These are phyloP conservation scores for Tothia fuscella DNA, from an alignment of 2,329 filamentous ascomycete genomes.

Conservation along the genomic window DNA sequence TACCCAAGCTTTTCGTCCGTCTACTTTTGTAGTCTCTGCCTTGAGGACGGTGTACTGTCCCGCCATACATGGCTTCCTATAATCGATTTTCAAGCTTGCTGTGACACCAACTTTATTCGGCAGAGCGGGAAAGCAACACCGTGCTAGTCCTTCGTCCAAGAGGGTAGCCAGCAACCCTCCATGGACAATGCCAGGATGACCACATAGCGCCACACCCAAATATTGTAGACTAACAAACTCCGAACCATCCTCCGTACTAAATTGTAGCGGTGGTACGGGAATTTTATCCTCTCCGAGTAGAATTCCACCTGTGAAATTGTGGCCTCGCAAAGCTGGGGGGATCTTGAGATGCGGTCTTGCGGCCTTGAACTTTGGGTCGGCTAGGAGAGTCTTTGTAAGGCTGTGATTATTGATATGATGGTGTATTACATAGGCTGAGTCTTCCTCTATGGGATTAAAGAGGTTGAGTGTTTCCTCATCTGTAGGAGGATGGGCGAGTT, in stretches of 20 bases:
- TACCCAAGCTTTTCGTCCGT: slow-evolving; percentile 92
- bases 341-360: slow-evolving; percentile 81
- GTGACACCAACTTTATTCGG: slow-evolving; percentile 81
- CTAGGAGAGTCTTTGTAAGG: slow-evolving; percentile 56
- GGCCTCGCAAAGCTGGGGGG: slow-evolving; percentile 52
- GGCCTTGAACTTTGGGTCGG: slow-evolving; percentile 55
- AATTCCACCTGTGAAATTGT: slow-evolving; percentile 73
- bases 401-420: slow-evolving; percentile 64
- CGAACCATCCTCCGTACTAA: slow-evolving; percentile 47
- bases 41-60: slow-evolving; percentile 64
- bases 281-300: slow-evolving; percentile 65
- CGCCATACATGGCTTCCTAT: slow-evolving; percentile 67
- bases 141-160: slow-evolving; percentile 77
- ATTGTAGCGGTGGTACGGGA: slow-evolving; percentile 68
- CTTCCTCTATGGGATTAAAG: slow-evolving; percentile 45
- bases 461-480: slow-evolving; percentile 63
- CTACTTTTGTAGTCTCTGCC: slow-evolving; percentile 70
- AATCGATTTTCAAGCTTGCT: slow-evolving; percentile 71
- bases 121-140: slow-evolving; percentile 78
- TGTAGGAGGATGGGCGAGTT: slow-evolving; percentile 38
- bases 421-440: slow-evolving; percentile 47
- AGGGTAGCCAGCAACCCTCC: slow-evolving; percentile 86
- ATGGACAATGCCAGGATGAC: slow-evolving; percentile 83
- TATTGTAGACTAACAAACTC: slow-evolving; percentile 57
- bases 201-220: slow-evolving; percentile 69